Base-by-base conservation (phyloP, 345 rosid species). In the Dipteronia sinensis region DNA sequence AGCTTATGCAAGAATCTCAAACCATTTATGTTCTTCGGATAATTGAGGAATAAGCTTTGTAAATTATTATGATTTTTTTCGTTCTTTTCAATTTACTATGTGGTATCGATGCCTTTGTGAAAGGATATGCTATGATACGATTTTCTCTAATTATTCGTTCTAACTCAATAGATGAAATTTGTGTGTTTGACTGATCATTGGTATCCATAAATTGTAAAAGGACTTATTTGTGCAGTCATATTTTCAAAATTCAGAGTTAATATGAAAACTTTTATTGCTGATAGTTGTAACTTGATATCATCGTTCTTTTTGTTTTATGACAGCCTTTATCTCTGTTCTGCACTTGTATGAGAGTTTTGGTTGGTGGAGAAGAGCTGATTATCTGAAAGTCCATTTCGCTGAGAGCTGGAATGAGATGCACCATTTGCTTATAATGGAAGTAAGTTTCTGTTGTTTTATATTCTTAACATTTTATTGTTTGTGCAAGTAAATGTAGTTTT, bases 331-430 rank as follows among this genome's bases (percentile, higher is more conserved):
- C 84, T 94, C 99, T 38, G 95, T 96, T 78, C 87, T 96, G 75
- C 99, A 96, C 73, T 76, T 94, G 99, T 96, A 96, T 81, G 99
- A 96, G 95, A 96, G 94, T 81, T 94, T 94, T 85, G 99, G 99
- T 74, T 96, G 99, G 99, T 96, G 99, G 99, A 94, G 99, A 81
- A 89, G 91, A 84, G 97, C 99, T 25, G 98, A 94, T 82, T 96
- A 96, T 80, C 47, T 96, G 46, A 96, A 92, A 88, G 98, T 96
- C 40, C 99, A 96, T 79, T 96, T 96, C 89, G 99, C 99, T 67
- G 97, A 96, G 90, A 96, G 97, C 85, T 96, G 99, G 99, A 96
- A 96, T 83, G 98, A 96, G 85, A 96, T 96, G 99, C 99, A 96
- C 70, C 99, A 96, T 87, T 87, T 96, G 86, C 98, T 96, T 71